Conservation (phyloP, 2,329 filamentous ascomycete genomes). For the Colletotrichum sp. region DNA sequence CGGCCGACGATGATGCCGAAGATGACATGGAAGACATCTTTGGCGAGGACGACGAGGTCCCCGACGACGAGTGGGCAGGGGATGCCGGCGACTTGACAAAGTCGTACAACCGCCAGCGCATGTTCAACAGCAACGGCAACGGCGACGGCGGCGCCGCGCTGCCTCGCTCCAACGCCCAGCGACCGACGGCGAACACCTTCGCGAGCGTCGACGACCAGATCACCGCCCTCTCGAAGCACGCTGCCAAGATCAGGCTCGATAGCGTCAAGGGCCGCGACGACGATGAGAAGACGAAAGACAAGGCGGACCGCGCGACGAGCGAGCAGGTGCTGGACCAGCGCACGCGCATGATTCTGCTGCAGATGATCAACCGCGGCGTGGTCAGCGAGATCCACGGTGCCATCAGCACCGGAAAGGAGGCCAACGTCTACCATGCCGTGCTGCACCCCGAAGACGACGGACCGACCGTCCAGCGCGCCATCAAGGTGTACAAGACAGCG, state of each 20-base stretch:
- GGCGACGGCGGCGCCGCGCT: slow-evolving; percentile 48
- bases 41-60: slow-evolving; percentile 67
- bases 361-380: slow-evolving; percentile 92
- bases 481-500: slow-evolving; percentile 99
- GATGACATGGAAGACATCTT: slow-evolving; percentile 47
- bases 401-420: slow-evolving; percentile 95
- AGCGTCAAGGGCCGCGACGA: slow-evolving; percentile 50
- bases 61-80: slow-evolving; percentile 59
- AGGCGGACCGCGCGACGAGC: slow-evolving; percentile 89
- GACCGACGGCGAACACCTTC: slow-evolving; percentile 78
- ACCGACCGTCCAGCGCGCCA: slow-evolving; percentile 75
- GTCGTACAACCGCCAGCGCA: slow-evolving; percentile 84
- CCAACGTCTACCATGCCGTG: slow-evolving; percentile 95
- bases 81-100: slow-evolving; percentile 77
- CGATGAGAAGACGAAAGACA: slow-evolving; percentile 74
- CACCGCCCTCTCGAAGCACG: slow-evolving; percentile 82
- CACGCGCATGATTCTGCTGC: slow-evolving; percentile 92
- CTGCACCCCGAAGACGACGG: slow-evolving; percentile 63
- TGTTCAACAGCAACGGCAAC: slow-evolving; percentile 55
- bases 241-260: slow-evolving; percentile 83
- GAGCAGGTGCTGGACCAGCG: slow-evolving; percentile 94
- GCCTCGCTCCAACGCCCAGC: slow-evolving; percentile 78
- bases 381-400: slow-evolving; percentile 94
- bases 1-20: slow-evolving; percentile 27
- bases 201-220: slow-evolving; percentile 88